phyloP scores from a whole-genome alignment of 2,329 filamentous ascomycete genomes.

The Setomelanomma holmii region DNA sequence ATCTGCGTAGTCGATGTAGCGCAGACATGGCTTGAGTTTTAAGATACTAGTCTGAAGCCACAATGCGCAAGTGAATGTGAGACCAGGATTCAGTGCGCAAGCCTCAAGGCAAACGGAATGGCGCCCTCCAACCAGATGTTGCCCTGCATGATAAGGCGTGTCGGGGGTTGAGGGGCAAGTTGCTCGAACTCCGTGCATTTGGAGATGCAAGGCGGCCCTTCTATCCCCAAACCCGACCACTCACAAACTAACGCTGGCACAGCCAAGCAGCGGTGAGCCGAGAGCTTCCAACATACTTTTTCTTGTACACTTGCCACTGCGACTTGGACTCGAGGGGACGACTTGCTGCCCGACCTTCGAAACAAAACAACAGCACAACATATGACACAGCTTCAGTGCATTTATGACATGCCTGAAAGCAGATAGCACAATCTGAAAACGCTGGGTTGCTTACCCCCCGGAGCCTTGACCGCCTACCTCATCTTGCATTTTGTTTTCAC shows the following conservation, averaged over 20 bases:
- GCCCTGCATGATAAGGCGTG: conserved; percentile 24
- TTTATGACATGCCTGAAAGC: background rate
- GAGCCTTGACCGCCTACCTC: conserved; percentile 26
- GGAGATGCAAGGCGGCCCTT: conserved; percentile 28
- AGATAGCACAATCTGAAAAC: background rate
- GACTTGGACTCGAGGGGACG: background rate
- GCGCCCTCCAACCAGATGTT: conserved; percentile 24
- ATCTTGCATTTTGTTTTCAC: conserved; percentile 23
- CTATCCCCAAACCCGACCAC: conserved; percentile 19
- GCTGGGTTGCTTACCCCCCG: conserved; percentile 3
- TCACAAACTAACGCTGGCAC: conserved; percentile 10
- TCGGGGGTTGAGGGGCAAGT: conserved; percentile 11
- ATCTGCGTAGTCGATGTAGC: conserved; percentile 12
- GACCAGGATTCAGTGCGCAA: conserved; percentile 6
- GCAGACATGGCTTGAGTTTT: conserved; percentile 4
- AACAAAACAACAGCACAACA: conserved; percentile 5
- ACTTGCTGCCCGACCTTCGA: conserved; percentile 6
- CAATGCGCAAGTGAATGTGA: conserved; percentile 14
- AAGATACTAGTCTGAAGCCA: conserved; percentile 7
- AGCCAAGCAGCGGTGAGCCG: conserved; percentile 26
- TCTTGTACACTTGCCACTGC: conserved; percentile 12
- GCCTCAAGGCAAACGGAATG: conserved; percentile 19
- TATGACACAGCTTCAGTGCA: background rate
- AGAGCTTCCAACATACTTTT: conserved; percentile 15
- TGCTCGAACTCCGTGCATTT: conserved; percentile 4